Percentiles rank a stretch among this genome's conserved stretches.
phyloP scores from a whole-genome alignment of 1,139 yeast species.

The Komagataea norvegica region DNA sequence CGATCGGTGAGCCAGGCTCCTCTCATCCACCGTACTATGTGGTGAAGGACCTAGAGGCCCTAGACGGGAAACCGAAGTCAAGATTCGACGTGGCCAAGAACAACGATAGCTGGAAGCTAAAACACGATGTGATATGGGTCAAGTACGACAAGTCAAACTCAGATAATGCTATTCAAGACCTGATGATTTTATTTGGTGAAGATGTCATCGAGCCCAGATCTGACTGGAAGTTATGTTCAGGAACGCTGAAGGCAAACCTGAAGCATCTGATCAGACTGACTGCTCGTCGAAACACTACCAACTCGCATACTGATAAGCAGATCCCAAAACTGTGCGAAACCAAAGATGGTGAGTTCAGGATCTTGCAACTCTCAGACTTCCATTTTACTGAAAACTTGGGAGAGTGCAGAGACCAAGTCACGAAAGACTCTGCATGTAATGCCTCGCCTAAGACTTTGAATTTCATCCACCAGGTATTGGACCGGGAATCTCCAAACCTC shows the following conservation, averaged over 20 bases:
- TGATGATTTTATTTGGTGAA: constrained; percentile 42
- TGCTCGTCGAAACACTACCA: background rate
- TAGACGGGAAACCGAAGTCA: constrained; percentile 18
- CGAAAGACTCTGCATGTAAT: constrained; percentile 47
- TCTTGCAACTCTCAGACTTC: constrained; percentile 81
- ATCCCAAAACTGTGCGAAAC: constrained; percentile 25
- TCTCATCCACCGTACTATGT: constrained; percentile 23
- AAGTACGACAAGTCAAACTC: constrained; percentile 28
- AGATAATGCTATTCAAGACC: constrained; percentile 33
- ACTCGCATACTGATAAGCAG: background rate
- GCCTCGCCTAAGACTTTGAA: constrained; percentile 70
- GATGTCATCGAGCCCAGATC: constrained; percentile 48
- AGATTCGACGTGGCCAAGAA: constrained; percentile 19
- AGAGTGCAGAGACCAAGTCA: constrained; percentile 65
- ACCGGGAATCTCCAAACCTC: constrained; percentile 70
- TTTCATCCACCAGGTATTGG: constrained; percentile 61
- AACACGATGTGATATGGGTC: constrained; percentile 33
- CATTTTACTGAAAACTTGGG: constrained; percentile 81
- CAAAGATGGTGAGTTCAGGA: constrained; percentile 54
- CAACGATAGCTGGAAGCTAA: constrained; percentile 20
- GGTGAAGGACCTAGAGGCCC: constrained; percentile 17
- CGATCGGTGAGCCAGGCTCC: constrained; percentile 17
- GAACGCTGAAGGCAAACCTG: background rate
- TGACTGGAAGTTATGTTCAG: constrained; percentile 33
- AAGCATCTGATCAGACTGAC: background rate